Conservation (phyloP, 345 rosid genomes). For the Eucalyptus viminalis region DNA sequence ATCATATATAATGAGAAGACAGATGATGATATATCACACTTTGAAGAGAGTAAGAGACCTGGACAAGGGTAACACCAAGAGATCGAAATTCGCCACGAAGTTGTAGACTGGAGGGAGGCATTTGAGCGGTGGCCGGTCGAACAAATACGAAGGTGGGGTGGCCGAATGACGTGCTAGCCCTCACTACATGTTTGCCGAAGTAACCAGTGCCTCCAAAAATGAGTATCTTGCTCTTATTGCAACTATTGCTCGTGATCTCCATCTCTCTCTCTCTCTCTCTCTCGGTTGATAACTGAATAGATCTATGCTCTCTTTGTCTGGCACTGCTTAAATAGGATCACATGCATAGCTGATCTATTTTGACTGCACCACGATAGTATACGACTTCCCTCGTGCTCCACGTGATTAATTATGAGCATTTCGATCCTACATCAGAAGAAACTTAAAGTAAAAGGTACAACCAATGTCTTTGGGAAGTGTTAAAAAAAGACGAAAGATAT, state of each 20-base stretch:
- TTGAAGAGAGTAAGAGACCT: background rate
- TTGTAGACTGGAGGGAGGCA: background rate
- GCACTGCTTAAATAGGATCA: no score
- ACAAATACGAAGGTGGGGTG: slow-evolving; percentile 14
- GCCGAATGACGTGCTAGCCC: slow-evolving; percentile 11
- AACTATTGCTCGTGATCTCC: background rate
- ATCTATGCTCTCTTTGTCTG: no score
- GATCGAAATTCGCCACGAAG: slow-evolving; percentile 3
- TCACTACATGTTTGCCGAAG: slow-evolving; percentile 17
- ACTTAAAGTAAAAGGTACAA: no score
- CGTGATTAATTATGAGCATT: no score
- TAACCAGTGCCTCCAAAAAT: slow-evolving; percentile 29
- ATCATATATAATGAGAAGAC: background rate
- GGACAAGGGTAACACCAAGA: slow-evolving; percentile 14
- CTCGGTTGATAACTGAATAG: no score
- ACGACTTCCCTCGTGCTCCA: no score
- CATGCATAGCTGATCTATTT: no score
- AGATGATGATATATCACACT: background rate
- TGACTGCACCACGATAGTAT: no score
- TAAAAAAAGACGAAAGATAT: no score
- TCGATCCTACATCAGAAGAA: no score
- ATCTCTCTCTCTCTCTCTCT: no score
- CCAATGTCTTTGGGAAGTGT: no score
- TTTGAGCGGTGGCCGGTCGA: slow-evolving; percentile 3
- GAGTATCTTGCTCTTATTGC: slow-evolving; percentile 2